Conservation (phyloP, 2,329 filamentous ascomycete genomes). For the Fusarium cicatricum region DNA sequence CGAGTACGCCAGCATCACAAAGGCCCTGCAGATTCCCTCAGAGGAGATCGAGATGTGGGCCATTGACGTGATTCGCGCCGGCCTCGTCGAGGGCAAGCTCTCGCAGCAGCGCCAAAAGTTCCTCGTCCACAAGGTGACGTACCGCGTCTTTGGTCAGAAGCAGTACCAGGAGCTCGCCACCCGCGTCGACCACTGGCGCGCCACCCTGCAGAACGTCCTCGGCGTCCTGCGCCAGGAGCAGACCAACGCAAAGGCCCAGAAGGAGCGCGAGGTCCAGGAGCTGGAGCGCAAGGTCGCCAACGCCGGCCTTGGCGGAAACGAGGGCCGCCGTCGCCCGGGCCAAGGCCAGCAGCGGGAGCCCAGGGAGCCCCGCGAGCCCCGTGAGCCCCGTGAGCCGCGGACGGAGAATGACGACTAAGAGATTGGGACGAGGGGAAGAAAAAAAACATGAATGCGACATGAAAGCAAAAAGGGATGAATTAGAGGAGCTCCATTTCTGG, state of each 20-base stretch:
- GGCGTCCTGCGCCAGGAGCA: constrained; percentile 82
- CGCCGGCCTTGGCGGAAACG: constrained; percentile 48
- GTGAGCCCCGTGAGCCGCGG: constrained; percentile 43
- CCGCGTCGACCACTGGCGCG: constrained; percentile 89
- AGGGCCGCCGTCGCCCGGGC: constrained; percentile 48
- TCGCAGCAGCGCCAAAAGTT: constrained; percentile 93
- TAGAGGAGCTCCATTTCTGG: constrained; percentile 26
- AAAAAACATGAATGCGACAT: constrained; percentile 22
- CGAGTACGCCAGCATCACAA: constrained; percentile 84
- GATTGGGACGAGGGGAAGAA: not conserved
- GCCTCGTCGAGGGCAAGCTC: constrained; percentile 94
- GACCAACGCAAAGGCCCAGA: constrained; percentile 77
- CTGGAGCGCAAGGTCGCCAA: constrained; percentile 71
- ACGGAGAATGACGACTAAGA: constrained; percentile 67
- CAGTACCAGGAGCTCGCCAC: constrained; percentile 97
- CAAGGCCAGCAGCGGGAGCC: constrained; percentile 35
- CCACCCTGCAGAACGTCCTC: constrained; percentile 80
- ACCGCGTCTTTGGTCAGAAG: constrained; percentile 96
- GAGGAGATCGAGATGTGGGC: constrained; percentile 98
- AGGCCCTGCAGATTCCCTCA: constrained; percentile 80
- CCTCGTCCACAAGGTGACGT: constrained; percentile 93
- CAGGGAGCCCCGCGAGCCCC: constrained; percentile 22
- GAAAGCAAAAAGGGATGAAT: constrained; percentile 26
- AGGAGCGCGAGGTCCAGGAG: constrained; percentile 79
- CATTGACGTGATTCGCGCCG: constrained; percentile 96